These are phyloP conservation scores for Spizellomyces punctatus DNA, from an alignment of 192 early-diverging fungal genomes.

Conservation along the genomic window DNA sequence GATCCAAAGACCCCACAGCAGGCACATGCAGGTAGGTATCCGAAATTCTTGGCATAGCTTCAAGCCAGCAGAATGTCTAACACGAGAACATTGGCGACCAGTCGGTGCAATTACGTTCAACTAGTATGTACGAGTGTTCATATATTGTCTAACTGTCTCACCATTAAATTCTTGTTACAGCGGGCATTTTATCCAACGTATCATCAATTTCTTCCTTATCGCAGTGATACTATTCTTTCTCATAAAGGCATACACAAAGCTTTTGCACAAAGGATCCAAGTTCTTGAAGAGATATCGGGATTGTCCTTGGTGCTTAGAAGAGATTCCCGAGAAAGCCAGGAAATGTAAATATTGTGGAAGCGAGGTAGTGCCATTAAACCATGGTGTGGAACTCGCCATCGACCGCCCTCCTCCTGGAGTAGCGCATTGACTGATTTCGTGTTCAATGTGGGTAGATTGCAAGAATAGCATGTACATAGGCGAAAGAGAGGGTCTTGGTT, in stretches of 20 bases:
- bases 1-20: conserved; percentile 19
- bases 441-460: no score
- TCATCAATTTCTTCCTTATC: conserved; percentile 68
- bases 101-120: conserved; percentile 34
- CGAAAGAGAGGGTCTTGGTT: no score
- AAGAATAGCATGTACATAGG: no score
- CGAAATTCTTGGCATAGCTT: not conserved
- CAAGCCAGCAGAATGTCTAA: not conserved
- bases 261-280: conserved; percentile 19
- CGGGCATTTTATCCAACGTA: conserved; percentile 56
- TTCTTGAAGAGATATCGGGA: conserved; percentile 15
- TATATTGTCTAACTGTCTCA: not conserved
- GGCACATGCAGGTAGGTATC: conserved; percentile 17
- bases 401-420: no score
- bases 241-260: conserved; percentile 47
- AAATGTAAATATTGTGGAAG: conserved; percentile 39
- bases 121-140: conserved; percentile 15
- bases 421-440: no score
- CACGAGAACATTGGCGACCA: not conserved
- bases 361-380: not conserved
- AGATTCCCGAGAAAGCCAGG: conserved; percentile 36
- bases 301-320: conserved; percentile 38
- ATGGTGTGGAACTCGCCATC: no score
- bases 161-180: not conserved
- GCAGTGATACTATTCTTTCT: conserved; percentile 58